These are phyloP conservation scores for Pholiota molesta DNA, from an alignment of 768 basidiomycete species.

Conservation along the genomic window DNA sequence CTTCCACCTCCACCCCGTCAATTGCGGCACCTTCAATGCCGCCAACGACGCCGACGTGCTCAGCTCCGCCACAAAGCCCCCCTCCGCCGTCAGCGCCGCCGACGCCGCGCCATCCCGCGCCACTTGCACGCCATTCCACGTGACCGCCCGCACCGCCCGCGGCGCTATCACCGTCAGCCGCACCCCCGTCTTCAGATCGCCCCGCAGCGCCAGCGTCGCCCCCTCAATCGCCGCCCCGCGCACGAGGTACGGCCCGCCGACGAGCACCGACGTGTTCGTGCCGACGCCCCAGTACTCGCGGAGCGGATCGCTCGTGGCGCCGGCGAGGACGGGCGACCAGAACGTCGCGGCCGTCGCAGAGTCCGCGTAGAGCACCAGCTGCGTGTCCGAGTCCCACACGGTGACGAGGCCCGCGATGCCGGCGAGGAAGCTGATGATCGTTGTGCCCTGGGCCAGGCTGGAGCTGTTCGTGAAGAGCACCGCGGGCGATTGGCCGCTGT, in stretches of 20 bases:
- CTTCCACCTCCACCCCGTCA: conserved; percentile 74
- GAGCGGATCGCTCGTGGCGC: conserved; percentile 40
- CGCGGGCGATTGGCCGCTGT: conserved; percentile 27
- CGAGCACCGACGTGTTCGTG: conserved; percentile 67
- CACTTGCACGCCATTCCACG: conserved; percentile 72
- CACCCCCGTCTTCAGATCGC: conserved; percentile 67
- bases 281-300: conserved; percentile 74
- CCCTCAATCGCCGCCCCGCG: conserved; percentile 54
- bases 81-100: conserved; percentile 35
- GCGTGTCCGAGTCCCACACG: conserved; percentile 65
- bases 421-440: conserved; percentile 55
- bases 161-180: conserved; percentile 69
- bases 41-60: conserved; percentile 29
- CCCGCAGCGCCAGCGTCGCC: conserved; percentile 57
- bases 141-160: conserved; percentile 49
- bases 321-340: conserved; percentile 72
- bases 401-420: conserved; percentile 64
- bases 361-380: conserved; percentile 73
- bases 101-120: conserved; percentile 34
- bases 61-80: conserved; percentile 55
- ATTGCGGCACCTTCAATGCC: conserved; percentile 45
- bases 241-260: conserved; percentile 68
- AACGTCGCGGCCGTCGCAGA: conserved; percentile 67
- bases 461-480: conserved; percentile 30
- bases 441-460: conserved; percentile 26